A percentile compares a stretch with the other conserved stretches of the same genome.
phyloP scores from a whole-genome alignment of 2,329 filamentous ascomycete genomes.

The Tolypocladium album region DNA sequence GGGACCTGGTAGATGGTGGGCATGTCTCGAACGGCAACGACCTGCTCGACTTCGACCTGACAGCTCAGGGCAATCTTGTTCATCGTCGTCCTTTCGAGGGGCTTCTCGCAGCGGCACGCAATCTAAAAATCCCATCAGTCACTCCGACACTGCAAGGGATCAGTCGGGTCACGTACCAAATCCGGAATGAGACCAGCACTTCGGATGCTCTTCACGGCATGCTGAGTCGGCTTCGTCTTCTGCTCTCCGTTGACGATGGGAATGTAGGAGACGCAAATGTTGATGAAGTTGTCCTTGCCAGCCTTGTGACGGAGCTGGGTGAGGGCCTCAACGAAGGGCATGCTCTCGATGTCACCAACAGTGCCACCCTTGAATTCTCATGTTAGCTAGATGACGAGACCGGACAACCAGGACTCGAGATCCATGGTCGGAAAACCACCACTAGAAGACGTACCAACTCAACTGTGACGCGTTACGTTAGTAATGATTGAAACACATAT shows the following conservation, averaged over 20 bases:
- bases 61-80: slow-evolving; percentile 85
- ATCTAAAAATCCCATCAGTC: slow-evolving; percentile 41
- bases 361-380: slow-evolving; percentile 43
- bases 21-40: slow-evolving; percentile 84
- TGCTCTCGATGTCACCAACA: slow-evolving; percentile 69
- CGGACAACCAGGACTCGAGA: neutral
- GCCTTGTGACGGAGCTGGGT: slow-evolving; percentile 64
- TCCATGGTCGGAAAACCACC: neutral
- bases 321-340: slow-evolving; percentile 80
- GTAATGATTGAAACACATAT: neutral
- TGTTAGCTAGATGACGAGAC: neutral
- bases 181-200: slow-evolving; percentile 67
- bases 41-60: slow-evolving; percentile 75
- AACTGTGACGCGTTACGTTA: slow-evolving; percentile 15
- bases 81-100: slow-evolving; percentile 62
- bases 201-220: slow-evolving; percentile 74
- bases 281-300: slow-evolving; percentile 71
- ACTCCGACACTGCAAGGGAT: neutral
- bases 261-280: slow-evolving; percentile 83
- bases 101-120: slow-evolving; percentile 78
- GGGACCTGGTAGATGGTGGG: slow-evolving; percentile 90
- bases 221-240: slow-evolving; percentile 96
- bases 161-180: slow-evolving; percentile 35
- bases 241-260: slow-evolving; percentile 57
- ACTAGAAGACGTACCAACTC: slow-evolving; percentile 19